Percentiles rank a stretch among this genome's conserved stretches.
Evolutionary conservation across 768 basidiomycete species (phyloP).

Genomic region (Filobasidium floriforme): DNA sequence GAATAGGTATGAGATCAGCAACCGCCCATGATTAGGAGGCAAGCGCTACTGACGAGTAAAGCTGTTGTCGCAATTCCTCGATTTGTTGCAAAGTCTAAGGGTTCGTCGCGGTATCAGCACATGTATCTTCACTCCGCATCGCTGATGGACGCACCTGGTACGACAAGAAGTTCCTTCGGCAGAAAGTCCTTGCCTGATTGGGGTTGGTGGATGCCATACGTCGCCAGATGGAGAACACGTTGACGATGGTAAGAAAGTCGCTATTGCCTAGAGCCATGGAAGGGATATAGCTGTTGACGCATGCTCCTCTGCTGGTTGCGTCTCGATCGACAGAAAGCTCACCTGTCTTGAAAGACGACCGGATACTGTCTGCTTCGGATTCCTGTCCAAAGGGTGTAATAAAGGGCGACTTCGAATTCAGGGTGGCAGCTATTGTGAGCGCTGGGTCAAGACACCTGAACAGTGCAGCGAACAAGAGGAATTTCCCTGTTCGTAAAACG

Average conservation of each 20-base stretch:
- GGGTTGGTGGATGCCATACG: conserved; percentile 57
- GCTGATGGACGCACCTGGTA: conserved; percentile 55
- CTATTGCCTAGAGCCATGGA: conserved; percentile 61
- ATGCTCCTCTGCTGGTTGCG: not conserved
- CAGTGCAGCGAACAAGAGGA: conserved; percentile 71
- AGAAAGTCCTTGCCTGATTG: conserved; percentile 63
- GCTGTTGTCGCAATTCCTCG: conserved; percentile 88
- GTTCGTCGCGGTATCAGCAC: not conserved
- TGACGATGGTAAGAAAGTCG: conserved; percentile 88
- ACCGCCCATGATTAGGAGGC: not conserved
- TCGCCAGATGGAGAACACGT: conserved; percentile 82
- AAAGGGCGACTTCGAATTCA: conserved; percentile 91
- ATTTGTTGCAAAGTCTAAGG: conserved; percentile 83
- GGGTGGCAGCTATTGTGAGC: conserved; percentile 85
- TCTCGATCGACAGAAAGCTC: conserved; percentile 28
- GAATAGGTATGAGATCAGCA: not conserved
- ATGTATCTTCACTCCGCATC: conserved; percentile 8
- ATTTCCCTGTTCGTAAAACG: conserved; percentile 51
- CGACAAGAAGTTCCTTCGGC: conserved; percentile 69
- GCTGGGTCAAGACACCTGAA: conserved; percentile 91
- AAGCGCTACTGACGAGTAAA: conserved; percentile 55
- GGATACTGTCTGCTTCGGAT: conserved; percentile 75
- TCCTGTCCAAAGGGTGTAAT: conserved; percentile 80
- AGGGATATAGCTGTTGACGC: not conserved
- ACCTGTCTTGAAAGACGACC: conserved; percentile 70